phyloP scores from a whole-genome alignment of 2,329 filamentous ascomycete species.

The Neofusicoccum laricinum region DNA sequence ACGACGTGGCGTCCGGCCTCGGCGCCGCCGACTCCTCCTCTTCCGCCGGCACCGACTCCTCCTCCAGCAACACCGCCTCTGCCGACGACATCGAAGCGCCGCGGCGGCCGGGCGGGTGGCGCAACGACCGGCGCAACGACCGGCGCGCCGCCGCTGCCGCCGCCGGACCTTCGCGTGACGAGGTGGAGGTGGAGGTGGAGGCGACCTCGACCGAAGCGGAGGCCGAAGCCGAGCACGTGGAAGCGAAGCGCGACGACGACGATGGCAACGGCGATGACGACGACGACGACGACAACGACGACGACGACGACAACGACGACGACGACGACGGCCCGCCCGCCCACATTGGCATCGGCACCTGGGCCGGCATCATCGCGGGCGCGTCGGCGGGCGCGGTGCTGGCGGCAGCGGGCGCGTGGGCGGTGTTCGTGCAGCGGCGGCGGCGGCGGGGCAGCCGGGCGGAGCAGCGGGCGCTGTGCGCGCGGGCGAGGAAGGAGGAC shows the following conservation, averaged over 20 bases:
- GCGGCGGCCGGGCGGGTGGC: neutral
- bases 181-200: too few species aligned
- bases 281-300: neutral
- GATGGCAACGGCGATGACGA: neutral
- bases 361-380: slow-evolving; percentile 1
- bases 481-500: neutral
- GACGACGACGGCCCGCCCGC: neutral
- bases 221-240: neutral
- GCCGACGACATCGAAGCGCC: neutral
- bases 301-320: neutral
- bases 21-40: too few species aligned
- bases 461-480: neutral
- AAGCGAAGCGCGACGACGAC: neutral
- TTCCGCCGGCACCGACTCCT: too few species aligned
- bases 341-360: neutral
- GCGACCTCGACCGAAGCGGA: too few species aligned
- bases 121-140: neutral
- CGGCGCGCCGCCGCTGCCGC: too few species aligned
- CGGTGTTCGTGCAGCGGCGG: neutral
- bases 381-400: neutral
- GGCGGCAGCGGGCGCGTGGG: neutral
- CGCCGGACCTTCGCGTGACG: too few species aligned
- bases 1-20: neutral
- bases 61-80: neutral
- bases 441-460: neutral